Evolutionary conservation across 2,329 filamentous ascomycete genomes (phyloP), one percentile per base, ranked within the genome.

Genomic region (Dactylonectria estremocensis): DNA sequence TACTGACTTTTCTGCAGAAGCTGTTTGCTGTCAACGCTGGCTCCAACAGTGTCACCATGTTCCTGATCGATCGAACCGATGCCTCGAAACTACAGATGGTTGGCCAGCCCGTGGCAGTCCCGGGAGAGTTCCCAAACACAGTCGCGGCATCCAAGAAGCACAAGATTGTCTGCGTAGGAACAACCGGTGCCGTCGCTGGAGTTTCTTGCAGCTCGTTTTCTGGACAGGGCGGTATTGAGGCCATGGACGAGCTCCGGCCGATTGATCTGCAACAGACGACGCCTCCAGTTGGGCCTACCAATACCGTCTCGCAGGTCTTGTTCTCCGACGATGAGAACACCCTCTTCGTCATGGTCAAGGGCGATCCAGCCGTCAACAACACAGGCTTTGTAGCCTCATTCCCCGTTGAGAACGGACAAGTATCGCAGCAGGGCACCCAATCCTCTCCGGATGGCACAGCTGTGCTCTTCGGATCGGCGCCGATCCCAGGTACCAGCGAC

Each of bases 341-440:
- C 2, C 79, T 92, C 0, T 83, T 87, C 57, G 83, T 86, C 0
- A 89, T 87, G 1, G 88, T 91, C 46, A 92, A 92, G 77, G 90
- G 90, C 1, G 83, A 90, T 61, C 87, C 87, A 0, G 71, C 80
- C 0, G 78, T 77, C 5, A 89, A 89, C 74, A 89, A 86, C 59
- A 87, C 84, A 0, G 89, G 89, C 0, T 91, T 89, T 71, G 65
- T 91, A 11, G 85, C 86, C 0, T 77, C 83, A 0, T 89, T 89
- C 67, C 70, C 83, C 0, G 83, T 91, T 0, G n/a, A 43, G 49
- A 74, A n/a, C 55, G 24, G 69, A 54, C 16, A 6, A n/a, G 5
- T 61, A 16, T 53, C 48, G 37, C 35, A 63, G 24, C 24, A 78
- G 14, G 80, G 80, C 2, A 73, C 71, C 1, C 77, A 77, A 20